These are phyloP conservation scores for Paramecium tetraurelia DNA, from an alignment of 73 alveolate genomes.

Conservation along the genomic window DNA sequence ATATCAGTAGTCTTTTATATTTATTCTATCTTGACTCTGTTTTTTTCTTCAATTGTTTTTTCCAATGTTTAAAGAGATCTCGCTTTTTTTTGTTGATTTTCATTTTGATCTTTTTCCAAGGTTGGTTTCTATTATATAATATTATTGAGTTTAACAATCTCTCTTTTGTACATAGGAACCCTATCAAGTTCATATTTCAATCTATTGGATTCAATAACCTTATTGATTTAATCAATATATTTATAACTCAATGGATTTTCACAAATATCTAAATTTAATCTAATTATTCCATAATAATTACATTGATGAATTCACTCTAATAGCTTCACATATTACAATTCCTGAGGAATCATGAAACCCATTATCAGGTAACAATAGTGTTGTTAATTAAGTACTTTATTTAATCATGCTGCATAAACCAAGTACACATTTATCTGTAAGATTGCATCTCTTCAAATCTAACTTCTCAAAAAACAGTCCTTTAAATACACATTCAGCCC, in stretches of 20 bases:
- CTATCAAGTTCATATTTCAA: not conserved
- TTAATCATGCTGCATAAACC: not conserved
- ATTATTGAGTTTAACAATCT: not conserved
- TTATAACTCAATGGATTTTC: slow-evolving; percentile 37
- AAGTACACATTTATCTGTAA: not conserved
- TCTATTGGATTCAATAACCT: not conserved
- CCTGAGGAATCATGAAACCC: slow-evolving; percentile 43
- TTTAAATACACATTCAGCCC: slow-evolving; percentile 36
- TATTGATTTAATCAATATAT: not conserved
- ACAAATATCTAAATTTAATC: slow-evolving; percentile 12
- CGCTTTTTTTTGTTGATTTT: not conserved
- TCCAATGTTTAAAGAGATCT: not conserved
- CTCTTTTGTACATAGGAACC: not conserved
- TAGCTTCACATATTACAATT: slow-evolving; percentile 3
- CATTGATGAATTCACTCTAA: not conserved
- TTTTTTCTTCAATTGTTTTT: not conserved
- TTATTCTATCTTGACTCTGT: not conserved
- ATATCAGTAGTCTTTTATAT: not conserved
- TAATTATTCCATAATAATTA: not conserved
- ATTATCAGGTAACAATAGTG: not conserved
- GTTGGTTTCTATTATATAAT: not conserved
- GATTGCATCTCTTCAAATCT: not conserved
- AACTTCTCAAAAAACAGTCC: slow-evolving; percentile 40
- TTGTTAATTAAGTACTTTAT: not conserved
- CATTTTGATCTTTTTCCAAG: not conserved